These are phyloP conservation scores for Argentina anserina DNA, from an alignment of 306 rosid species.

Conservation along the genomic window DNA sequence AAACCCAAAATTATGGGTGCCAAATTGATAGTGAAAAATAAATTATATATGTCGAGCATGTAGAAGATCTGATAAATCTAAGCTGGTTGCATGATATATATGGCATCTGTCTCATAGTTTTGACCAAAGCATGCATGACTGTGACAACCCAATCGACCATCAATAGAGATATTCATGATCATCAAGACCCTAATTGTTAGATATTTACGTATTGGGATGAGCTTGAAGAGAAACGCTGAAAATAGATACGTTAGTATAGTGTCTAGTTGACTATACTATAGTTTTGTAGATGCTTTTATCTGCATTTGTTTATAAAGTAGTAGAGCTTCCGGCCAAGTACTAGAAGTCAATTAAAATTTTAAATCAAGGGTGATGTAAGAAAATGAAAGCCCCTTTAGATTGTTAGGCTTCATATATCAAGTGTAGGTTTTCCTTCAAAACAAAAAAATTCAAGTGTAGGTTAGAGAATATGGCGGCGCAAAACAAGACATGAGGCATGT, in stretches of 20 bases:
- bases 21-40: background rate
- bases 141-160: slow-evolving; percentile 18
- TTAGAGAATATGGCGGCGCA: slow-evolving; percentile 47
- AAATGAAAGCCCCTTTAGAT: slow-evolving; percentile 13
- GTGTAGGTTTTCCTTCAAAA: no score
- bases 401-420: slow-evolving; percentile 8
- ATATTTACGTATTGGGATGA: background rate
- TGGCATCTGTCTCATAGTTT: background rate
- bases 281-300: background rate
- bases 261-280: slow-evolving; percentile 17
- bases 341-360: slow-evolving; percentile 19
- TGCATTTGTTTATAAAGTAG: background rate
- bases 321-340: slow-evolving; percentile 5
- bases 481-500: slow-evolving; percentile 23
- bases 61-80: slow-evolving; percentile 27
- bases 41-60: slow-evolving; percentile 30
- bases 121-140: slow-evolving; percentile 14
- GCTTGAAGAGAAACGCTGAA: background rate
- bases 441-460: slow-evolving; percentile 9
- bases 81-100: slow-evolving; percentile 23
- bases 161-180: slow-evolving; percentile 17
- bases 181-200: slow-evolving; percentile 18
- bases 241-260: background rate
- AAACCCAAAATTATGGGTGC: slow-evolving; percentile 4
- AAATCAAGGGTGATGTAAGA: slow-evolving; percentile 21